A percentile compares a stretch with the other conserved stretches of the same genome.
These are phyloP conservation scores for Colletotrichum sp. DNA, from an alignment of 2,329 filamentous ascomycete genomes.

Conservation along the genomic window DNA sequence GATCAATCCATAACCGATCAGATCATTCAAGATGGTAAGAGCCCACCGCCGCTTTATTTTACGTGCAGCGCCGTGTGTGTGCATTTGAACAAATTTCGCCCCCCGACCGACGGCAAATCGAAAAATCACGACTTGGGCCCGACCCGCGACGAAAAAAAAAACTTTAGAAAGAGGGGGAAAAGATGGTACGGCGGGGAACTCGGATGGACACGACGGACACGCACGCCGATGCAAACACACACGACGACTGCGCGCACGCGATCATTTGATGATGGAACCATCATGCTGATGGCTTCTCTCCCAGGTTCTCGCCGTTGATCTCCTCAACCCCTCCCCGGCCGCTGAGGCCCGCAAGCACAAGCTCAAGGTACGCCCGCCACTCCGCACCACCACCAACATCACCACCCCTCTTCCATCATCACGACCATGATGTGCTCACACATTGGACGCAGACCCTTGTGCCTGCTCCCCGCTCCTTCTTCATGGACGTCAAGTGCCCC, in stretches of 20 bases:
- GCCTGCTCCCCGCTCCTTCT: constrained; percentile 97
- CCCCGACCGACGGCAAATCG: constrained; percentile 9
- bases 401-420: neutral
- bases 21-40: constrained; percentile 76
- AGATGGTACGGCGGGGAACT: constrained; percentile 14
- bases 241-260: constrained; percentile 7
- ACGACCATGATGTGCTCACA: constrained; percentile 17
- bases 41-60: constrained; percentile 22
- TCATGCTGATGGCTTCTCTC: constrained; percentile 28
- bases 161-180: constrained; percentile 3
- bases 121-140: constrained; percentile 23
- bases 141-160: constrained; percentile 13
- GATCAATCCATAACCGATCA: constrained; percentile 37
- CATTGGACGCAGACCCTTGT: constrained; percentile 76
- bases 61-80: constrained; percentile 17
- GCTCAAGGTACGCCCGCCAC: constrained; percentile 81
- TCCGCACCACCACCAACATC: neutral
- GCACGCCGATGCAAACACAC: neutral
- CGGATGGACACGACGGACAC: constrained; percentile 9
- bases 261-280: constrained; percentile 21
- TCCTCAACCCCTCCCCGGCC: constrained; percentile 97
- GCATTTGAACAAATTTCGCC: constrained; percentile 2
- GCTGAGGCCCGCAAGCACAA: constrained; percentile 99
- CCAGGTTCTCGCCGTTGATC: constrained; percentile 99
- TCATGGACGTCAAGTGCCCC: constrained; percentile 99